These are phyloP conservation scores for Colletotrichum falcatum DNA, from an alignment of 2,329 filamentous ascomycete genomes.

Conservation along the genomic window DNA sequence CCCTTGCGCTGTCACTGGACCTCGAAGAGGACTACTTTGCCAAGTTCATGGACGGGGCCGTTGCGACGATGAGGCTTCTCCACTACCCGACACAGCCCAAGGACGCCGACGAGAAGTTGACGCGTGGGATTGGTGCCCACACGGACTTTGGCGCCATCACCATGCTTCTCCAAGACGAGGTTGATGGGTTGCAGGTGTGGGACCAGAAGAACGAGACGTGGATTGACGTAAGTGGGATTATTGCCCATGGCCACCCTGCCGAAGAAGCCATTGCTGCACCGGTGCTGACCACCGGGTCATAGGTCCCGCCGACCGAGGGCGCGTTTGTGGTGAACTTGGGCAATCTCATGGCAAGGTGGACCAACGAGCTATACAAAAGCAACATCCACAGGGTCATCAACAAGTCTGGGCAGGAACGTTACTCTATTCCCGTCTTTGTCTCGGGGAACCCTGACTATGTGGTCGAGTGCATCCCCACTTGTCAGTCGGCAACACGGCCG, in stretches of 20 bases:
- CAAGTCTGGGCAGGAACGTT: constrained; percentile 61
- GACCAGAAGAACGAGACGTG: constrained; percentile 57
- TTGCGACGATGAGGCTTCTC: constrained; percentile 59
- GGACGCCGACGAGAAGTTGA: constrained; percentile 49
- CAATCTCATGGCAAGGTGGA: constrained; percentile 63
- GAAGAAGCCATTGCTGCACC: background rate
- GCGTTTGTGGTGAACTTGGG: constrained; percentile 65
- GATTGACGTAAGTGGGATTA: constrained; percentile 51
- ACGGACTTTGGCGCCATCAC: constrained; percentile 70
- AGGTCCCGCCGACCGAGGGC: constrained; percentile 56
- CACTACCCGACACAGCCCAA: constrained; percentile 60
- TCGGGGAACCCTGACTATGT: constrained; percentile 63
- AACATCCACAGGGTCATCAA: constrained; percentile 69
- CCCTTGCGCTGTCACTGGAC: constrained; percentile 57
- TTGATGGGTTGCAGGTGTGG: constrained; percentile 64
- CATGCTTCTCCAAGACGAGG: constrained; percentile 63
- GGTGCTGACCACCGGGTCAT: constrained; percentile 31
- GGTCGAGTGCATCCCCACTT: constrained; percentile 50
- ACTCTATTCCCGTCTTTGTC: constrained; percentile 69
- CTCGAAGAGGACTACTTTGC: constrained; percentile 56
- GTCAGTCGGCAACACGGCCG: constrained; percentile 43
- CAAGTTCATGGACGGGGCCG: constrained; percentile 57
- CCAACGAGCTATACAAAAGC: constrained; percentile 63
- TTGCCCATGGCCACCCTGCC: background rate
- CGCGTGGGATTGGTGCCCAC: constrained; percentile 60